These are phyloP conservation scores for Silybum marianum DNA, from an alignment of 129 eudicot genomes.

Conservation along the genomic window DNA sequence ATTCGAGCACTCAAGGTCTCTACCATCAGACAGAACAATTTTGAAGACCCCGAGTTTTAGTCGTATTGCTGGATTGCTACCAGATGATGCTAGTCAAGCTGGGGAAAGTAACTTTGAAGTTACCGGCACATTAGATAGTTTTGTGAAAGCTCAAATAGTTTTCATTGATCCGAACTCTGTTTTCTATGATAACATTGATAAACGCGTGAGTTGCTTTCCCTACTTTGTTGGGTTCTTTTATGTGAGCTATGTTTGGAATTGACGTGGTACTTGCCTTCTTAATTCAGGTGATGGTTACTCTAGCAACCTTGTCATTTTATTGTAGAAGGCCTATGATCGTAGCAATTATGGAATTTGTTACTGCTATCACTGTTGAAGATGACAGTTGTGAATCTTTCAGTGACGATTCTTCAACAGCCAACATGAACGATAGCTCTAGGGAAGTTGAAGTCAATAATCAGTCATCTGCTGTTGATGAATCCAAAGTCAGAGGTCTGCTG, in stretches of 20 bases:
- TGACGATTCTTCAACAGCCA: slow-evolving; percentile 60
- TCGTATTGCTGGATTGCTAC: slow-evolving; percentile 72
- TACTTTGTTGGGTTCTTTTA: background rate
- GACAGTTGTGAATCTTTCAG: slow-evolving; percentile 58
- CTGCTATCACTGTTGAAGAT: slow-evolving; percentile 59
- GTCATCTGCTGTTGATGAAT: slow-evolving; percentile 53
- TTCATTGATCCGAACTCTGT: slow-evolving; percentile 72
- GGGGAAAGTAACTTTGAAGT: slow-evolving; percentile 49
- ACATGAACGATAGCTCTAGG: slow-evolving; percentile 40
- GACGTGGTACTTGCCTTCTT: slow-evolving; percentile 11
- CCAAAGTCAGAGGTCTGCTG: slow-evolving; percentile 65
- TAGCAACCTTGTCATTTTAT: slow-evolving; percentile 87
- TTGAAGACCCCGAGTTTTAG: slow-evolving; percentile 71
- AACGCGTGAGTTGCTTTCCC: slow-evolving; percentile 51
- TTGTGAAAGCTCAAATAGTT: slow-evolving; percentile 93
- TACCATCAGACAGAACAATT: slow-evolving; percentile 38
- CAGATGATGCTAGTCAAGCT: slow-evolving; percentile 46
- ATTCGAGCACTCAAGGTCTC: slow-evolving; percentile 33
- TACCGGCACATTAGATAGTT: slow-evolving; percentile 69
- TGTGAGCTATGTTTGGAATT: slow-evolving; percentile 20
- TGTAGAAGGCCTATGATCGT: slow-evolving; percentile 92
- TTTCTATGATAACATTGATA: slow-evolving; percentile 64
- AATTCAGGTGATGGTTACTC: slow-evolving; percentile 84
- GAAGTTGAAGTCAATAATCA: slow-evolving; percentile 41
- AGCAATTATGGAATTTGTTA: slow-evolving; percentile 80